A percentile compares a stretch with the other conserved stretches of the same genome.
Evolutionary conservation across 345 rosid genomes (phyloP).

Genomic region (Anacardium occidentale): DNA sequence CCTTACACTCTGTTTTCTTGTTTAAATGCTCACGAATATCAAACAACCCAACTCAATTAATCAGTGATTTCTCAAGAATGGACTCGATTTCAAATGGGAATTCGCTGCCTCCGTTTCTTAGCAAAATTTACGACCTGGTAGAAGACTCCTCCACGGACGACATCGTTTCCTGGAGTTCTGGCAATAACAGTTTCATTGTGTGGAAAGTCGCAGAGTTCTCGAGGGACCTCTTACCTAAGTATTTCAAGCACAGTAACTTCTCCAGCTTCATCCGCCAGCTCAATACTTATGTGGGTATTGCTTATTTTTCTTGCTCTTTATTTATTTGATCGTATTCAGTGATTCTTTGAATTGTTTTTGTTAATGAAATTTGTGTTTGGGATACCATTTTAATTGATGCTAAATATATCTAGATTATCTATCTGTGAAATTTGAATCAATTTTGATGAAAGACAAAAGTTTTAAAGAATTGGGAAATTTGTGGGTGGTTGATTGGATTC

Average conservation of each 20-base stretch:
- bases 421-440: neutral
- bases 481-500: no score
- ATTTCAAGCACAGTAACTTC: conserved; percentile 63
- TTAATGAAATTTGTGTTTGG: neutral
- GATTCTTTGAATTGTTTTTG: neutral
- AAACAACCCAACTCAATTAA: neutral
- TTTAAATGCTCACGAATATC: no score
- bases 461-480: neutral
- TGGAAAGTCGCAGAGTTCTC: conserved; percentile 52
- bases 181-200: conserved; percentile 53
- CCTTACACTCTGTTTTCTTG: no score
- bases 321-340: neutral
- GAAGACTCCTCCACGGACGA: conserved; percentile 46
- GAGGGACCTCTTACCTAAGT: conserved; percentile 47
- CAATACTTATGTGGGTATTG: conserved; percentile 52
- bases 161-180: conserved; percentile 51
- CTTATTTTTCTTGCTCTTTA: neutral
- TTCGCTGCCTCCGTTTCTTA: conserved; percentile 53
- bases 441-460: neutral
- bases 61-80: neutral
- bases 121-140: conserved; percentile 57
- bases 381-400: neutral
- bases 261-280: conserved; percentile 65
- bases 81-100: conserved; percentile 25
- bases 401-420: neutral